Evolutionary conservation across 768 basidiomycete species (phyloP).

Genomic region (Auriscalpium microsporum): DNA sequence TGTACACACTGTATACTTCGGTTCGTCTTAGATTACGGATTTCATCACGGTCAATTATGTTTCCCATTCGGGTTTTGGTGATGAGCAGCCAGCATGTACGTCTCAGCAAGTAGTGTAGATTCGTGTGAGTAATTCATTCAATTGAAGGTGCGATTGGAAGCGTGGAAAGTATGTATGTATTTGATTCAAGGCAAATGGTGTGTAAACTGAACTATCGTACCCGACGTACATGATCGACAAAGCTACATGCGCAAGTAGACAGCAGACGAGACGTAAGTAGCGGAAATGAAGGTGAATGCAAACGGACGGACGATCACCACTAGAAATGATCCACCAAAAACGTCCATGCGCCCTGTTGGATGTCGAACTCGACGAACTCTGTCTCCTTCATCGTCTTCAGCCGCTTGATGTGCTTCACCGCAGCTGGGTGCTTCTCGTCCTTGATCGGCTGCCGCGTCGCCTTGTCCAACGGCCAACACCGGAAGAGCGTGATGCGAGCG

Average conservation of each 20-base stretch:
- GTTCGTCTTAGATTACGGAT: too few relatives aligned
- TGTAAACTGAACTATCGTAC: background rate
- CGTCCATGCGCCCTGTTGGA: slow-evolving; percentile 80
- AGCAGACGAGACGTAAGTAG: slow-evolving; percentile 1
- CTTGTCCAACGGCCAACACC: slow-evolving; percentile 88
- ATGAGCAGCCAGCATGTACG: too few relatives aligned
- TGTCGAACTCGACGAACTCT: slow-evolving; percentile 73
- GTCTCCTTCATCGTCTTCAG: slow-evolving; percentile 83
- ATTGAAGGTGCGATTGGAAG: too few relatives aligned
- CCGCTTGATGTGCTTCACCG: slow-evolving; percentile 68
- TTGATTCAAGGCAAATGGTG: background rate
- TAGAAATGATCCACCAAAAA: slow-evolving; percentile 94
- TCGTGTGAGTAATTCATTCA: too few relatives aligned
- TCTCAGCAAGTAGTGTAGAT: too few relatives aligned
- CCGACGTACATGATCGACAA: background rate
- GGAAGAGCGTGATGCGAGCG: slow-evolving; percentile 65
- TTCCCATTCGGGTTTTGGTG: too few relatives aligned
- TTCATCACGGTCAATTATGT: too few relatives aligned
- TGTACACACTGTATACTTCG: too few relatives aligned
- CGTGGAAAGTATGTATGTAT: background rate
- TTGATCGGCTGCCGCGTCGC: slow-evolving; percentile 85
- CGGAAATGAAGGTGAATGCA: background rate
- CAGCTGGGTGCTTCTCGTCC: slow-evolving; percentile 62
- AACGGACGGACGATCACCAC: background rate
- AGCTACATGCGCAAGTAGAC: background rate